These are phyloP conservation scores for Phytophthora megakarya DNA, from an alignment of 352 stramenopile genomes.

Conservation along the genomic window DNA sequence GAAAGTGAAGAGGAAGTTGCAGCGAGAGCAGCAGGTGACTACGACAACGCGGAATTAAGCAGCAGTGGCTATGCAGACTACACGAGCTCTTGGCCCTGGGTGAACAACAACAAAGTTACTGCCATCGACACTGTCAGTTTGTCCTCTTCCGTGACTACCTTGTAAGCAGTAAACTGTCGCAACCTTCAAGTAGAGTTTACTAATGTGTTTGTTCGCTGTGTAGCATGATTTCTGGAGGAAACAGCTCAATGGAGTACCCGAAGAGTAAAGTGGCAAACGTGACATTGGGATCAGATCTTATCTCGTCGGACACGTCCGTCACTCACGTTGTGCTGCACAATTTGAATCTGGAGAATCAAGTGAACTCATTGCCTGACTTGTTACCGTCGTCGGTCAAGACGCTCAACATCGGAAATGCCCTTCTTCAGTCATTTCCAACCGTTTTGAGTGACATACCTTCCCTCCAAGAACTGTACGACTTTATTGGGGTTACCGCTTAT, in stretches of 20 bases:
- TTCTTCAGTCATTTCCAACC: conserved; percentile 30
- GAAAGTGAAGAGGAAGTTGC: conserved; percentile 38
- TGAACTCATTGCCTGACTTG: conserved; percentile 9
- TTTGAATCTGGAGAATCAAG: conserved; percentile 19
- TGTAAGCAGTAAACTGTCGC: conserved; percentile 18
- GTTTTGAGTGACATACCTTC: conserved; percentile 17
- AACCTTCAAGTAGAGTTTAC: not conserved
- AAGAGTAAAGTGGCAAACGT: conserved; percentile 41
- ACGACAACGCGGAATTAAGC: conserved; percentile 1
- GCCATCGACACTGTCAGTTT: conserved; percentile 31
- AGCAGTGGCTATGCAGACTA: conserved; percentile 22
- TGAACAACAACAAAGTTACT: conserved; percentile 35
- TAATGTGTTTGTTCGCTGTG: not conserved
- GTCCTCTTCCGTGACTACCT: conserved; percentile 24
- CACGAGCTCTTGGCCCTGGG: conserved; percentile 30
- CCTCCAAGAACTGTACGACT: conserved; percentile 28
- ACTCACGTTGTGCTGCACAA: conserved; percentile 38
- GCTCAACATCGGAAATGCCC: conserved; percentile 35
- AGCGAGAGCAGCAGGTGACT: not conserved
- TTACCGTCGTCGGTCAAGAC: conserved; percentile 26
- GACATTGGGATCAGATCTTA: conserved; percentile 27
- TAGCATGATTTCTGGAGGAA: conserved; percentile 32
- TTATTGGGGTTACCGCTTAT: not conserved
- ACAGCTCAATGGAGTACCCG: conserved; percentile 23
- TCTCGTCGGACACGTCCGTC: conserved; percentile 22